phyloP scores from a whole-genome alignment of 23 red algal genomes.

The Gracilariopsis chorda region DNA sequence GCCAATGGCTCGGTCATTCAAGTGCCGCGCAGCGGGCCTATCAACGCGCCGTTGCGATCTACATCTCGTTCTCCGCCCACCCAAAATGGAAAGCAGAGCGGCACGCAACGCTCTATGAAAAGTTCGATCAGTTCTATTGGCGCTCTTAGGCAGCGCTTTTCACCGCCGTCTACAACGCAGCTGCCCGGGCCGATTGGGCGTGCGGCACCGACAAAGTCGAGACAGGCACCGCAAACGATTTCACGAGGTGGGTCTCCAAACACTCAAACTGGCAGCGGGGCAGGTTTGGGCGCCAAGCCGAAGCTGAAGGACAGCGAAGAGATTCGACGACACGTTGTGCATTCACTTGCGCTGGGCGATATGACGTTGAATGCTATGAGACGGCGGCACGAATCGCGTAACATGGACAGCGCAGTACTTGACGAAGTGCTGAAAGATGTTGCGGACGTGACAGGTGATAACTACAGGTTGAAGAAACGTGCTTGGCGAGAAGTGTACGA shows the following conservation, averaged over 20 bases:
- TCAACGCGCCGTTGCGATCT: not conserved
- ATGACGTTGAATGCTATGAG: not conserved
- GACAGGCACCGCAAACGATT: not conserved
- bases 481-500: slow-evolving; percentile 7
- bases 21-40: not conserved
- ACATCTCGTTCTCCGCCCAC: not conserved
- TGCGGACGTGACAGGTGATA: not conserved
- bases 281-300: not conserved
- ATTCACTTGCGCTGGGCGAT: slow-evolving; percentile 4
- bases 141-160: not conserved
- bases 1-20: not conserved
- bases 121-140: not conserved
- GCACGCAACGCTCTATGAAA: not conserved
- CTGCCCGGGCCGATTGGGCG: not conserved
- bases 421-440: not conserved
- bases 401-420: not conserved
- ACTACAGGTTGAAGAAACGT: not conserved
- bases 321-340: not conserved
- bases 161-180: not conserved
- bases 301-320: not conserved
- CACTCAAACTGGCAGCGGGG: not conserved
- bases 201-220: not conserved
- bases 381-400: not conserved
- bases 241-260: not conserved
- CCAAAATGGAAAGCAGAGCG: not conserved